phyloP scores from a whole-genome alignment of 306 rosid genomes.

The Quercus ilex region DNA sequence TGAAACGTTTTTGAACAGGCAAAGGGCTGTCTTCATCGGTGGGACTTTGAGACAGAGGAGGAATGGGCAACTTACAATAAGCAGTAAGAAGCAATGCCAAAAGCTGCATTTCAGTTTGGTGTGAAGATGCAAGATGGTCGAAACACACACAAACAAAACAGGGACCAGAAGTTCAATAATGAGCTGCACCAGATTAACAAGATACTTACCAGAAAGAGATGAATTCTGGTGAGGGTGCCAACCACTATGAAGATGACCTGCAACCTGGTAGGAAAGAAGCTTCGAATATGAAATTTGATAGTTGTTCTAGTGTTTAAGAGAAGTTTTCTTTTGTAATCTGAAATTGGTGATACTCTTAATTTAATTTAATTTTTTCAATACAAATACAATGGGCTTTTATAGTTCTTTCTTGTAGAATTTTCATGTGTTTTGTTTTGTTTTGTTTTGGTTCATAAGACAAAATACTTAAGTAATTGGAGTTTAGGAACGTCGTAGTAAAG shows the following conservation, averaged over 20 bases:
- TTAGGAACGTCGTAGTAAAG: too few species aligned
- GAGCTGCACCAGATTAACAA: slow-evolving; percentile 94
- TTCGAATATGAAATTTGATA: slow-evolving; percentile 22
- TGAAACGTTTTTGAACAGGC: slow-evolving; percentile 52
- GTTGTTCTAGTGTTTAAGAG: too few species aligned
- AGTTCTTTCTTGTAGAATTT: not conserved
- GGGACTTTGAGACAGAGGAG: slow-evolving; percentile 99
- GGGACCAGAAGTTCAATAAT: slow-evolving; percentile 91
- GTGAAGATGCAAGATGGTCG: slow-evolving; percentile 99
- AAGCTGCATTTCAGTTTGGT: slow-evolving; percentile 98
- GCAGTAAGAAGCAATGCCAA: slow-evolving; percentile 99
- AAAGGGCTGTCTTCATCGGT: slow-evolving; percentile 93
- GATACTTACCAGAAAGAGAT: slow-evolving; percentile 81
- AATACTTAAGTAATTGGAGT: too few species aligned
- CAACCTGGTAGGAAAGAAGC: slow-evolving; percentile 75
- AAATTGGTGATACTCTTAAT: too few species aligned
- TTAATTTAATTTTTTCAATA: too few species aligned
- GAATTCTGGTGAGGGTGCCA: slow-evolving; percentile 39
- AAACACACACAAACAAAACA: slow-evolving; percentile 94
- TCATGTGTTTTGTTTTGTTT: not conserved
- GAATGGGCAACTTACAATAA: slow-evolving; percentile 99
- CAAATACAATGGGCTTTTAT: too few species aligned
- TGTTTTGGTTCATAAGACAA: too few species aligned
- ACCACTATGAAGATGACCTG: slow-evolving; percentile 61
- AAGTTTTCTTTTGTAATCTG: too few species aligned